Conservation (phyloP, 1,284 basidiomycete genomes). For the Volvariella volvacea region DNA sequence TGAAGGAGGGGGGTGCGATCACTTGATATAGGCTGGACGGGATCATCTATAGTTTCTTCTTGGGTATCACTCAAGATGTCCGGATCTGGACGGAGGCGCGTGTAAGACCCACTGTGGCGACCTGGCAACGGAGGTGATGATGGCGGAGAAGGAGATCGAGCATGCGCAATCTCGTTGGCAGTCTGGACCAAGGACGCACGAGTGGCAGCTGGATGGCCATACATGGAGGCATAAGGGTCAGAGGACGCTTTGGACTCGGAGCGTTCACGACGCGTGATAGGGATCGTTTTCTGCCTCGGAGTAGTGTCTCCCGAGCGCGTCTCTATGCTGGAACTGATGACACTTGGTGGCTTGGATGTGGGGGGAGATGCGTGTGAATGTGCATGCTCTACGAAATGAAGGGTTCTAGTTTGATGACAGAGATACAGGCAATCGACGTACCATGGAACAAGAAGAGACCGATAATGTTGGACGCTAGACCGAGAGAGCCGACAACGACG, state of each 20-base stretch:
- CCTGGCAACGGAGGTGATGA: slow-evolving; percentile 38
- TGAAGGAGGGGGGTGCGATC: slow-evolving; percentile 36
- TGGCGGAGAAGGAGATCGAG: slow-evolving; percentile 42
- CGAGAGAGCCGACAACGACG: slow-evolving; percentile 86
- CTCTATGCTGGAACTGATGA: slow-evolving; percentile 18
- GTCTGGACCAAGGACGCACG: slow-evolving; percentile 85
- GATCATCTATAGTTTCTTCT: slow-evolving; percentile 8
- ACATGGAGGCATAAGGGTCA: slow-evolving; percentile 58
- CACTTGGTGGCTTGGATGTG: slow-evolving; percentile 21
- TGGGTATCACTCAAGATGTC: slow-evolving; percentile 5
- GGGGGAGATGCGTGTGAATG: slow-evolving; percentile 45
- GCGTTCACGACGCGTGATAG: neutral
- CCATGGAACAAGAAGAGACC: slow-evolving; percentile 96
- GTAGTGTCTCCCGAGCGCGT: slow-evolving; percentile 16
- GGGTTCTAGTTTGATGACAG: slow-evolving; percentile 1
- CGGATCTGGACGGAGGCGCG: slow-evolving; percentile 19
- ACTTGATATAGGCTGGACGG: slow-evolving; percentile 8
- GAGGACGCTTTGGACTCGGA: slow-evolving; percentile 19
- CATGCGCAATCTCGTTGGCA: slow-evolving; percentile 73
- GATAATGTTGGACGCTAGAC: slow-evolving; percentile 88
- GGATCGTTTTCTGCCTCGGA: slow-evolving; percentile 15
- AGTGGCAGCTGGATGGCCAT: slow-evolving; percentile 84
- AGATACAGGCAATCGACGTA: slow-evolving; percentile 26
- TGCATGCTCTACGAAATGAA: slow-evolving; percentile 50
- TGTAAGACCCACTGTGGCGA: slow-evolving; percentile 23